phyloP scores from a whole-genome alignment of 495 filamentous ascomycete genomes.

The Daldinia childiae region DNA sequence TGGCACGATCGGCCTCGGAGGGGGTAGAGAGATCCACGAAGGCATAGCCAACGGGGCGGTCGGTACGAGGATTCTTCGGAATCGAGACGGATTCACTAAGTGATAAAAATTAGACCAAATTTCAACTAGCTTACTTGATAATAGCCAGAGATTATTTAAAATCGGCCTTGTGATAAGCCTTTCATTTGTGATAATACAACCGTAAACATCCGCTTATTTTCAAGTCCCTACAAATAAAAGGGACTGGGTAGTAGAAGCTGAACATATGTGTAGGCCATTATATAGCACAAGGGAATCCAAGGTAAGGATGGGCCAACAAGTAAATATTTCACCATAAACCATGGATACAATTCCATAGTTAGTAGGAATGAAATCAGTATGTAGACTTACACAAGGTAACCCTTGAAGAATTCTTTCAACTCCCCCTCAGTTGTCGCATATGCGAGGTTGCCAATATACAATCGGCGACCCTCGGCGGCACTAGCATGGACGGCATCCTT shows the following conservation, averaged over 20 bases:
- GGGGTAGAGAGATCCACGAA: slow-evolving; percentile 98
- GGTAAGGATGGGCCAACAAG: slow-evolving; percentile 7
- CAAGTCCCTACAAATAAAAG: neutral
- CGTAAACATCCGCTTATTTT: neutral
- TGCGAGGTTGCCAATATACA: slow-evolving; percentile 99
- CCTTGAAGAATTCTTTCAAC: slow-evolving; percentile 99
- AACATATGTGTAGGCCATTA: neutral
- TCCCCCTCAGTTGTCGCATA: slow-evolving; percentile 99
- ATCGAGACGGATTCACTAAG: slow-evolving; percentile 95
- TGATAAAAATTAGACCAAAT: slow-evolving; percentile 36
- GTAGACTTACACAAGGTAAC: slow-evolving; percentile 91
- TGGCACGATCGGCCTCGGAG: slow-evolving; percentile 91
- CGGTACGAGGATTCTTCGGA: slow-evolving; percentile 98
- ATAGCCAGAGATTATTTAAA: neutral
- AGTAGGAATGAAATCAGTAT: neutral
- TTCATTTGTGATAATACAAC: neutral
- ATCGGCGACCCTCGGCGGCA: slow-evolving; percentile 96
- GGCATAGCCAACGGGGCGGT: slow-evolving; percentile 96
- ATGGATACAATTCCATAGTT: neutral
- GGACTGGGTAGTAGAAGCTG: slow-evolving; percentile 1
- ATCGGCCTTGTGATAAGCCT: neutral
- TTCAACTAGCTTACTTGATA: neutral
- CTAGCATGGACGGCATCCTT: slow-evolving; percentile 91
- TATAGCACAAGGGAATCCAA: slow-evolving; percentile 27
- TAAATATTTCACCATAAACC: slow-evolving; percentile 2